Conservation (phyloP, 768 basidiomycete species). For the Psilocybe cyanescens region DNA sequence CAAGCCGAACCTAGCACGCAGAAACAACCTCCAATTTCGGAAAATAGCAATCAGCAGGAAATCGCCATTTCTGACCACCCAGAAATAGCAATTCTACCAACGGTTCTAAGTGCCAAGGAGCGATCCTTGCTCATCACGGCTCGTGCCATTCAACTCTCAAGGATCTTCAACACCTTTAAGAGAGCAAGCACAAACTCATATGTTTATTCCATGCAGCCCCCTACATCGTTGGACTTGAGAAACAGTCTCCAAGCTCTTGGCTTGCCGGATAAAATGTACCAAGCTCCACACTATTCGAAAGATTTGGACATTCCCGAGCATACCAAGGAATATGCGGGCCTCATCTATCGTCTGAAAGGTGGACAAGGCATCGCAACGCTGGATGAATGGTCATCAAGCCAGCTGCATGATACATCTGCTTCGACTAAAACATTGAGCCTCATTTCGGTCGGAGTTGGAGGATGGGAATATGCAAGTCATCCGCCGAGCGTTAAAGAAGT, state of each 20-base stretch:
- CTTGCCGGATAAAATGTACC: slow-evolving; percentile 67
- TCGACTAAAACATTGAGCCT: slow-evolving; percentile 8
- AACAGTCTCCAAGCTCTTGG: slow-evolving; percentile 47
- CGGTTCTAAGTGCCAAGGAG: slow-evolving; percentile 12
- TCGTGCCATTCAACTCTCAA: slow-evolving; percentile 31
- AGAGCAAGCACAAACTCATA: slow-evolving; percentile 41
- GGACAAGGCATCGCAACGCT: slow-evolving; percentile 58
- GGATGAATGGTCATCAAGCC: slow-evolving; percentile 54
- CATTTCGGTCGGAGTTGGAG: slow-evolving; percentile 42
- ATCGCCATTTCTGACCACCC: background rate
- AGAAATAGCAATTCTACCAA: background rate
- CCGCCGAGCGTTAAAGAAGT: slow-evolving; percentile 68
- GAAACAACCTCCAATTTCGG: background rate
- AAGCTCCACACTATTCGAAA: slow-evolving; percentile 80
- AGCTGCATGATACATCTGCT: background rate
- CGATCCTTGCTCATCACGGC: slow-evolving; percentile 22
- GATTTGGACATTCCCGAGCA: slow-evolving; percentile 67
- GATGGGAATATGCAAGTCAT: slow-evolving; percentile 81
- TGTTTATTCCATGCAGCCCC: slow-evolving; percentile 53
- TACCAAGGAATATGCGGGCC: slow-evolving; percentile 80
- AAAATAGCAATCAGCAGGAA: background rate
- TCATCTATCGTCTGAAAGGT: slow-evolving; percentile 73
- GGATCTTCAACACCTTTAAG: slow-evolving; percentile 31
- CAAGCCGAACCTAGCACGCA: too few relatives aligned
- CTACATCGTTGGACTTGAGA: slow-evolving; percentile 50